Base-by-base conservation (phyloP, 371 early-diverging fungal species). In the Zychaea mexicana region DNA sequence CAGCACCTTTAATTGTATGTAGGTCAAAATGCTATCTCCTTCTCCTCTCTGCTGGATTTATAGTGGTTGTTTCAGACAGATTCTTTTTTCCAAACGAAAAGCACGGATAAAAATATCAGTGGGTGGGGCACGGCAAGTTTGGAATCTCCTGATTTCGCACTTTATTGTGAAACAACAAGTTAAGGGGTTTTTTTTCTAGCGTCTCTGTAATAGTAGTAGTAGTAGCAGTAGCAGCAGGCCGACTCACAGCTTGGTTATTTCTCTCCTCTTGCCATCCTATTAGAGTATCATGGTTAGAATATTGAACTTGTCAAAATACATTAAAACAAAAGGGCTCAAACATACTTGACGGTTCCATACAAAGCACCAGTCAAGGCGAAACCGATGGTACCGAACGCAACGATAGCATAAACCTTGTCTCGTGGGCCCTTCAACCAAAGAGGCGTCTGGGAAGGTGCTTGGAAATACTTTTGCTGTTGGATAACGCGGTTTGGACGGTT, bases 401-500 rank as follows among this genome's bases (percentile, higher is more conserved):
- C 47, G 22, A 66, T 45, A 19, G 66, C 65, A 36, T 66, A 58
- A 12, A 69, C 49, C 31, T 64, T 70, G 57, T 76, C 77, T 61
- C 71, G 55, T 7, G 69, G 73, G 19, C 77, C 77, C 54, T 73
- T 73, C 10, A 73, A 52, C 66, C 67, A 76, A 31, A 76, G 69
- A 21, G 77, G 77, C 6, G 57, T 61, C 15, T 66, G 59, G 31
- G 65, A 61, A 36, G 69, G 73, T n/a, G 74, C 74, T 65, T 79
- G 79, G 39, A 76, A 79, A 32, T 64, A 45, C 10, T 69, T 63
- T 56, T 79, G 79, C 24, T 76, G 61, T 17, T 66, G 65, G 38
- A 74, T 31, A 27, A 79, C 79, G 58, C 68, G 64, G 61, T 76
- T 79, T 4, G 71, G 74, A 57, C 69, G 62, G 45, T 79, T 76